Evolutionary conservation across 352 stramenopile species (phyloP), one percentile per base, ranked within the genome.

Genomic region (Globisporangium orthogonon): DNA sequence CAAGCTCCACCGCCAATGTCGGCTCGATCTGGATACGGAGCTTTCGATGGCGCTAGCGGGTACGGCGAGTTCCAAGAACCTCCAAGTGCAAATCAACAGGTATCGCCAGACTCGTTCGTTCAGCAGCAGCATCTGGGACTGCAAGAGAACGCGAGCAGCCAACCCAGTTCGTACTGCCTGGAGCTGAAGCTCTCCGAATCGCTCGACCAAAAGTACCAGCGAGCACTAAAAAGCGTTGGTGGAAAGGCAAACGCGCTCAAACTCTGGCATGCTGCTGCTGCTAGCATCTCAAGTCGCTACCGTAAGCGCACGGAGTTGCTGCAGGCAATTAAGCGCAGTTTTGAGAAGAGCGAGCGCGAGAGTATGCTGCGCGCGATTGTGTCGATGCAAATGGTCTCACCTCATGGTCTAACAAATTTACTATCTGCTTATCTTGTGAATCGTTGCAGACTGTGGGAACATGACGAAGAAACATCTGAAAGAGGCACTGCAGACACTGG

Each of bases 401-500:
- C 17, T 46, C 17, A 17, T 50, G 23, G 17, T 1, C 13, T 49
- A n/a, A 29, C 23, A 23, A 23, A 23, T 23, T 23, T 23, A 23
- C 39, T 35, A 30, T 39, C 23, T 17, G 33, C 6, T 5, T 29
- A 15, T 28, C 44, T 13, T 31, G 44, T 28, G 4, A 30, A 3
- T 51, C 7, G 17, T 31, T 59, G 35, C 48, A 83, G 70, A 80
- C 41, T 58, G 68, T 17, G 71, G 73, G 30, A 56, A 61, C 40
- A 83, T 85, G 72, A 75, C 62, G 15, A 78, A 85, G 40, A 50
- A 53, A 3, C 68, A 84, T 11, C 45, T 89, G 35, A 84, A 89
- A 17, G 74, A 88, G 56, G 68, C 70, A 7, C 46, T 88, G 33
- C 61, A 70, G 60, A 65, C 66, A 2, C 67, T 86, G 49, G 61